Percentiles rank a stretch among this genome's conserved stretches.
phyloP scores from a whole-genome alignment of 2,329 filamentous ascomycete genomes.

The Verticillium tricorpus region DNA sequence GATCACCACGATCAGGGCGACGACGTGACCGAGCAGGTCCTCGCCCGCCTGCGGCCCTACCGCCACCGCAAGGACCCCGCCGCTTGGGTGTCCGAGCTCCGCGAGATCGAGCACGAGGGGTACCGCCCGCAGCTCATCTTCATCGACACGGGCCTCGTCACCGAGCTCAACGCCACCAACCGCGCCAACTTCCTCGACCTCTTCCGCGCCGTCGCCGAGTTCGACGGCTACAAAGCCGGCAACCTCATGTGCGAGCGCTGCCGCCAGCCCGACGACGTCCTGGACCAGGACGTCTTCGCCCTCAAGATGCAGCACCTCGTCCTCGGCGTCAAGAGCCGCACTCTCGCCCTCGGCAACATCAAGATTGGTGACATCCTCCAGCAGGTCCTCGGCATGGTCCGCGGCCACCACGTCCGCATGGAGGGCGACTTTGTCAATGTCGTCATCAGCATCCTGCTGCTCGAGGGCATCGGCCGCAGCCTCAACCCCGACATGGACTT shows the following conservation, averaged over 20 bases:
- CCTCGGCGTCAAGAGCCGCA: conserved; percentile 81
- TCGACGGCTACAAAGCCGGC: conserved; percentile 93
- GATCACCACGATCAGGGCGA: conserved; percentile 41
- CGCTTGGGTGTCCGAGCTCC: conserved; percentile 71
- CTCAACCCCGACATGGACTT: conserved; percentile 85
- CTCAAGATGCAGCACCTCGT: conserved; percentile 97
- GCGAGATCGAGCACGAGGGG: conserved; percentile 76
- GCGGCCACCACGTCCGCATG: conserved; percentile 84
- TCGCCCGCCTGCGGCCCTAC: conserved; percentile 73
- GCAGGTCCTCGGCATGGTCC: conserved; percentile 86
- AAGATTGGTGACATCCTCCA: conserved; percentile 95
- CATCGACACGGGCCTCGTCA: conserved; percentile 94
- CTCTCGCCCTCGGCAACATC: conserved; percentile 87
- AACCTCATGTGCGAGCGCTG: conserved; percentile 95
- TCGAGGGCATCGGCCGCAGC: conserved; percentile 89
- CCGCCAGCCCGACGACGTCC: conserved; percentile 83
- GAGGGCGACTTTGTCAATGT: conserved; percentile 99
- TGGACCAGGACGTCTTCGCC: conserved; percentile 86
- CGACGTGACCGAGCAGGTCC: conserved; percentile 84
- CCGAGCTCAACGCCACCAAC: conserved; percentile 83
- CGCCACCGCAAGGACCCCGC: conserved; percentile 55
- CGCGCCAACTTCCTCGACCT: conserved; percentile 89
- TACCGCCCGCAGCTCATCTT: conserved; percentile 94
- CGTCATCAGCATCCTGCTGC: conserved; percentile 85
- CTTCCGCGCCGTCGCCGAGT: conserved; percentile 93